Base-by-base conservation (phyloP, 148 eudicot species). In the Agrostemma githago region DNA sequence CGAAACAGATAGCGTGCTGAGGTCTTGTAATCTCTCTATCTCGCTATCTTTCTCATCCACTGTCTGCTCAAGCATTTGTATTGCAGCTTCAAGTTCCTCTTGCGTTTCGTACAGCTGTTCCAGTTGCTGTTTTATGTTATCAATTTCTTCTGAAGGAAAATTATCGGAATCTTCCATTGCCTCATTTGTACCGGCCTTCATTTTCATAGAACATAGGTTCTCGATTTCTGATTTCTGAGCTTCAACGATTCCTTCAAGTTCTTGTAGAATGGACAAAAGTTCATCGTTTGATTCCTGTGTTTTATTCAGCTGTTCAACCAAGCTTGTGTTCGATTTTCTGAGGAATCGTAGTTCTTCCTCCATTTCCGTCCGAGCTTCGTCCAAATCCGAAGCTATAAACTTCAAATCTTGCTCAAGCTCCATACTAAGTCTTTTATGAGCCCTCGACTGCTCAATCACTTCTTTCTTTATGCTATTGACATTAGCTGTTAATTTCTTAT, bases 251-350 rank as follows among this genome's bases (percentile, higher is more conserved):
- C 85, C 88, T 81, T 94, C 98, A 69, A 94, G 84, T 82, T 94
- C 98, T 80, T 88, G 92, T 76, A 94, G 89, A 79, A 94, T 78
- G 75, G 87, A 83, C 68, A 92, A 80, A 70, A 94, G 96, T 79
- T 94, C 96, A 62, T 92, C 71, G 72, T 90, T 94, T 19, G 97
- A 92, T 72, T 94, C 93, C 80, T 92, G 98, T 54, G 87, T 88
- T 79, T 83, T 86, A 74, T 86, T 82, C 38, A 89, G 80, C 76
- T 94, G 98, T 78, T 81, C 74, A 66, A 86, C 77, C 83, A 94
- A 77, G 77, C 76, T 61, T 63, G 78, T 82, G 78, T 87, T 92
- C 65, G 86, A 84, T 62, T 90, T 86, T 71, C 84, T 82, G 62
- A 85, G 92, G 68, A 75, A 84, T 60, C 75, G 82, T 72, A 94